Percentiles rank a stretch among this genome's conserved stretches.
These are phyloP conservation scores for Draba incana DNA, from an alignment of 345 rosid genomes.

Conservation along the genomic window DNA sequence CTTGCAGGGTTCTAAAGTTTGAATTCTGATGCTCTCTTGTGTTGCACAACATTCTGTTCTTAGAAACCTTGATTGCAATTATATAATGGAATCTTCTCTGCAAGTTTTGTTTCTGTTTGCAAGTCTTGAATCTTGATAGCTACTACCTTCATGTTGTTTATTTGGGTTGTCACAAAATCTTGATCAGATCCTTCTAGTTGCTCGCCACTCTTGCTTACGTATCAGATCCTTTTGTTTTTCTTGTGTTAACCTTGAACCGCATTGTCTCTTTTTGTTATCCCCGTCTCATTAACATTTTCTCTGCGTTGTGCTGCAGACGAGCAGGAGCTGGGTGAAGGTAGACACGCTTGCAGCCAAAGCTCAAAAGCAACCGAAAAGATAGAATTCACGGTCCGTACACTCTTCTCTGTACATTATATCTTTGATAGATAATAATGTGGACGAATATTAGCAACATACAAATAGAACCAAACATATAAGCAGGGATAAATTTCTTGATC, in stretches of 20 bases:
- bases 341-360: slow-evolving; percentile 16
- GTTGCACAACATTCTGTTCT: slow-evolving; percentile 2
- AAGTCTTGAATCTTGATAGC: slow-evolving; percentile 2
- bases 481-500: slow-evolving; percentile 4
- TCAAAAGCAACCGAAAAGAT: slow-evolving; percentile 14
- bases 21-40: not conserved
- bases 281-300: slow-evolving; percentile 10
- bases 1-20: slow-evolving; percentile 6
- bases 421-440: slow-evolving; percentile 38
- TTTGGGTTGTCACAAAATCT: not conserved
- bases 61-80: not conserved
- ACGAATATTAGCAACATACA: slow-evolving; percentile 30
- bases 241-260: slow-evolving; percentile 8
- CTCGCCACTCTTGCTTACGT: slow-evolving; percentile 13
- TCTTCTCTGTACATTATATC: slow-evolving; percentile 35
- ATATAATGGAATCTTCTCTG: not conserved
- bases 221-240: slow-evolving; percentile 18
- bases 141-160: not conserved
- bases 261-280: not conserved
- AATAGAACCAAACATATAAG: slow-evolving; percentile 20
- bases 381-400: slow-evolving; percentile 27
- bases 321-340: slow-evolving; percentile 23
- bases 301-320: slow-evolving; percentile 28
- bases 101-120: slow-evolving; percentile 7
- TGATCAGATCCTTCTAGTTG: slow-evolving; percentile 13